Evolutionary conservation across 2,329 filamentous ascomycete species (phyloP), one percentile per base, ranked within the genome.

Genomic region (Neophaeococcomyces mojaviensis): DNA sequence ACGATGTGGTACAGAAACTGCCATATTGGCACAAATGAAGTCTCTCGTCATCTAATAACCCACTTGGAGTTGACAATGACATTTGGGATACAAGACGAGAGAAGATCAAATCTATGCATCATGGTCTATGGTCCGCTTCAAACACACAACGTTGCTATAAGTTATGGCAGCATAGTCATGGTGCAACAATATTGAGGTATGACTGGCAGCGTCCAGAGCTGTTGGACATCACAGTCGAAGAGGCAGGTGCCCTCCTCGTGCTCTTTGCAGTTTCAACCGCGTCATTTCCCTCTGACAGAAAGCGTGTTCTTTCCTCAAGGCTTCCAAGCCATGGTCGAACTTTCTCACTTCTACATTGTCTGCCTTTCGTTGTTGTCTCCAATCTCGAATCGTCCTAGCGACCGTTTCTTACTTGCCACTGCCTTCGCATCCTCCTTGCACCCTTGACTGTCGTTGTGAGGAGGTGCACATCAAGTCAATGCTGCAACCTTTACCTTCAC

Each of bases 41-140:
- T 65, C 79, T 84, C 80, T 78, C 74, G 73, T 77, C 70, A 81
- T 84, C 77, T 80, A 83, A 82, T 82, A 81, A 72, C 78, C 77
- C 78, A 64, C 69, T 70, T 70, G 65, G 24, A 66, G 66, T 59
- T 58, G 58, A 55, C 63, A 52, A 66, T 81, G 74, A 71, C 72
- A 68, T 68, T 64, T 66, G 79, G 78, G 80, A 83, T 82, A 84
- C 79, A 83, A 80, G 73, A 76, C 74, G 68, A 77, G 80, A 83
- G 79, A 64, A 86, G 61, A 84, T 13, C 35, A 49, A 45, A 8
- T 28, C 24, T 28, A 41, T 26, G 42, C 48, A 52, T 44, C 31
- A 48, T 49, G 46, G 34, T 44, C 54, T 56, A 56, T 56, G 45
- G 40, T 53, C 55, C 51, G 50, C 56, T 59, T 56, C 54, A 54